A percentile compares a stretch with the other conserved stretches of the same genome.
Conservation (phyloP, 2,329 filamentous ascomycete genomes). For the Botrytis cinerea region DNA sequence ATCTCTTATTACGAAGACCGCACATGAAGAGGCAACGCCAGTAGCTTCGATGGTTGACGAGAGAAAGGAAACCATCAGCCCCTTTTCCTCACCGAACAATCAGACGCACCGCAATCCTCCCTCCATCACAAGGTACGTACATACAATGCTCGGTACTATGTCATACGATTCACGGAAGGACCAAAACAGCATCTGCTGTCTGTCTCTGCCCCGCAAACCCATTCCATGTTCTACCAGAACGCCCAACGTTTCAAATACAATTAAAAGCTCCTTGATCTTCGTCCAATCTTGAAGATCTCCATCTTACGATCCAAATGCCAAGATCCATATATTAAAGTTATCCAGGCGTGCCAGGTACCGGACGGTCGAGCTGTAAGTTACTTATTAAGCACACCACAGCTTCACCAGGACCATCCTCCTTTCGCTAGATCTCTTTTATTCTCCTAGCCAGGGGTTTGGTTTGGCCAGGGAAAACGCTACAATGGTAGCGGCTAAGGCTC, state of each 20-base stretch:
- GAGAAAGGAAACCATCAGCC: not conserved
- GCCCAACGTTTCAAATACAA: slow-evolving; percentile 18
- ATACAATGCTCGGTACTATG: not conserved
- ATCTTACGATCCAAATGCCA: slow-evolving; percentile 18
- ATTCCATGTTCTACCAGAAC: not conserved
- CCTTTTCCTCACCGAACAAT: slow-evolving; percentile 10
- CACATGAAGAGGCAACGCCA: not conserved
- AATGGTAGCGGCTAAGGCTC: slow-evolving; percentile 3
- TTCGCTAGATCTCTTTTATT: not conserved
- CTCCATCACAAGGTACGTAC: not conserved
- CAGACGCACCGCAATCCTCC: not conserved
- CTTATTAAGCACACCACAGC: not conserved
- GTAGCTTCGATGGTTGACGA: not conserved
- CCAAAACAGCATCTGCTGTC: not conserved
- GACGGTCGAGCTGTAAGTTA: not conserved
- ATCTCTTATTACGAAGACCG: slow-evolving; percentile 5
- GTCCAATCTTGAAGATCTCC: slow-evolving; percentile 24
- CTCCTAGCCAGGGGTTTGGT: not conserved
- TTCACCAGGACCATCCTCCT: not conserved
- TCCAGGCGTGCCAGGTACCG: not conserved
- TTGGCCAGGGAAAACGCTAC: not conserved
- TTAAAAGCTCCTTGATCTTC: slow-evolving; percentile 15
- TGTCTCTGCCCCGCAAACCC: not conserved
- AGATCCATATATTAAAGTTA: slow-evolving; percentile 25
- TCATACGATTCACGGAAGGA: not conserved